phyloP scores from a whole-genome alignment of 768 basidiomycete species.

The Pleurotus citrinopileatus region DNA sequence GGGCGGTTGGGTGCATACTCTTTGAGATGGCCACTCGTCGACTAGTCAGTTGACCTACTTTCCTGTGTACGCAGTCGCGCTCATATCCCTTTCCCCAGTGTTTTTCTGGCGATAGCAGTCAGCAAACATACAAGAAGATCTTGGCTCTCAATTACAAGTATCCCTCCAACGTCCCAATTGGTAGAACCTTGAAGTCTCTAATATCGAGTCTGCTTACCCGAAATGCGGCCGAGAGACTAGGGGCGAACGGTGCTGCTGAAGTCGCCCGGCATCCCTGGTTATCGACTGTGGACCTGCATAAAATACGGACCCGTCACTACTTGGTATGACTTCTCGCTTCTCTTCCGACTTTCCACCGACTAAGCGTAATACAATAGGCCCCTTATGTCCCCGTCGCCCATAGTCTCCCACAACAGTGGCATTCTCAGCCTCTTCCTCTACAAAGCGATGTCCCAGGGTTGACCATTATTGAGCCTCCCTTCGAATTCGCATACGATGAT shows the following conservation, averaged over 20 bases:
- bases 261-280: slow-evolving; percentile 46
- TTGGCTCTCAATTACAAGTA: slow-evolving; percentile 31
- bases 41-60: slow-evolving; percentile 25
- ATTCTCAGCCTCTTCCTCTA: slow-evolving; percentile 32
- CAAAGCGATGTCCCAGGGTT: slow-evolving; percentile 37
- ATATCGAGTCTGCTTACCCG: slow-evolving; percentile 37
- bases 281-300: slow-evolving; percentile 42
- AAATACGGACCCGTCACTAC: slow-evolving; percentile 39
- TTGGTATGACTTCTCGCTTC: slow-evolving; percentile 32
- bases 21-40: slow-evolving; percentile 50
- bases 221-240: slow-evolving; percentile 36
- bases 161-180: slow-evolving; percentile 33
- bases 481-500: slow-evolving; percentile 33
- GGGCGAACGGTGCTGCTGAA: slow-evolving; percentile 27
- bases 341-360: slow-evolving; percentile 7
- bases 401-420: slow-evolving; percentile 30
- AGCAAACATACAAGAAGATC: slow-evolving; percentile 24
- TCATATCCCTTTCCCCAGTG: slow-evolving; percentile 11
- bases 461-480: slow-evolving; percentile 27
- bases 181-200: slow-evolving; percentile 39
- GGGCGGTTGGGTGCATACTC: slow-evolving; percentile 45
- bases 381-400: slow-evolving; percentile 33
- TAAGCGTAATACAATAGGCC: slow-evolving; percentile 29
- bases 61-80: background rate
- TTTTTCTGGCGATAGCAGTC: slow-evolving; percentile 18